Conservation (phyloP, 2,329 filamentous ascomycete species). For the Curvularia verruculosa region DNA sequence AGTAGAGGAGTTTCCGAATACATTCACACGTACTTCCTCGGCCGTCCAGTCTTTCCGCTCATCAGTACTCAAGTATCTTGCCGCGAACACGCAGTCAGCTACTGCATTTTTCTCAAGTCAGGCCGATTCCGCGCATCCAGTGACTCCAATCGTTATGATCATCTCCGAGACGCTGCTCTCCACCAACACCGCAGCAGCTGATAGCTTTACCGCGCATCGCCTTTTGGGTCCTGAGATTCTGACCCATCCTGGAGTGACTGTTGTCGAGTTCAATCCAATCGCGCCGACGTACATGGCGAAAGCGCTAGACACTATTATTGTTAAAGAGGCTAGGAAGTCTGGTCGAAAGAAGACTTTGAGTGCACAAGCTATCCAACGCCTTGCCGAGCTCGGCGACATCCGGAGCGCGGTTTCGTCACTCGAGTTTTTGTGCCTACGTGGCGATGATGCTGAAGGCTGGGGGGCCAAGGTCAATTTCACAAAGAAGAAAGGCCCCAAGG, state of each 20-base stretch:
- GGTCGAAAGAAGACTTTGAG: conserved; percentile 77
- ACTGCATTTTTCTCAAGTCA: conserved; percentile 49
- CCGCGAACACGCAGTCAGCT: conserved; percentile 66
- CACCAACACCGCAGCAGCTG: conserved; percentile 80
- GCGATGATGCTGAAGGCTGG: conserved; percentile 82
- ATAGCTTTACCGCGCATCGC: conserved; percentile 92
- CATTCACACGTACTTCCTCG: conserved; percentile 53
- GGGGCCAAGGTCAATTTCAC: conserved; percentile 74
- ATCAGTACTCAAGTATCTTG: conserved; percentile 76
- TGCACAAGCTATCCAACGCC: conserved; percentile 74
- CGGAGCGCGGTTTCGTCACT: conserved; percentile 90
- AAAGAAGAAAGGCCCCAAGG: conserved; percentile 60
- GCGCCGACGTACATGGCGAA: conserved; percentile 85
- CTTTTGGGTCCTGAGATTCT: conserved; percentile 86
- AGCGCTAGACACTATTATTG: conserved; percentile 79
- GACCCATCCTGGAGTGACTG: conserved; percentile 75
- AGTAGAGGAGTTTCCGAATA: conserved; percentile 60
- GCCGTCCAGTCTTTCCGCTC: conserved; percentile 66
- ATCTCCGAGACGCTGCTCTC: conserved; percentile 90
- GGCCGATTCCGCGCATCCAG: conserved; percentile 24
- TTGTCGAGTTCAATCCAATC: conserved; percentile 92
- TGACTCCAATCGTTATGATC: conserved; percentile 78
- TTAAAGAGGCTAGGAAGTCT: conserved; percentile 83
- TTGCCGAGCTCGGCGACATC: conserved; percentile 89
- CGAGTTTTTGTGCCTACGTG: conserved; percentile 88